Percentiles rank a stretch among this genome's conserved stretches.
Evolutionary conservation across 2,329 filamentous ascomycete genomes (phyloP).

Genomic region (Colletotrichum neosansevieriae): DNA sequence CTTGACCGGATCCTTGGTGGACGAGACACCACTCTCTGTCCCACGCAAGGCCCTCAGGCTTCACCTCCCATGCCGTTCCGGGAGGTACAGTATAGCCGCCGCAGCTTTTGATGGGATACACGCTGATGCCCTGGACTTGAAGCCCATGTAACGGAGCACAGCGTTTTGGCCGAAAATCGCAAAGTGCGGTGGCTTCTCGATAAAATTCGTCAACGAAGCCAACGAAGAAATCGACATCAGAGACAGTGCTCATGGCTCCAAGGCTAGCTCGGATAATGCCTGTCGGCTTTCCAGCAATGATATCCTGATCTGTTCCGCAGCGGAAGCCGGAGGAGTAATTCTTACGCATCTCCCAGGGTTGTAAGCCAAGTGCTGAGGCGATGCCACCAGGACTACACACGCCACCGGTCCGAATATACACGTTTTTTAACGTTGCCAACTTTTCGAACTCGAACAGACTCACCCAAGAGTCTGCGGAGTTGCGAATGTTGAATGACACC

Average conservation of each 20-base stretch:
- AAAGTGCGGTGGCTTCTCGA: conserved; percentile 43
- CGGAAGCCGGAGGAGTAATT: conserved; percentile 89
- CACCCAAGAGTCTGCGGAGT: conserved; percentile 77
- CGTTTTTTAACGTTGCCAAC: conserved; percentile 79
- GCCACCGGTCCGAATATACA: conserved; percentile 89
- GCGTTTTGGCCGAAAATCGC: conserved; percentile 7
- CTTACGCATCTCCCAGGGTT: conserved; percentile 83
- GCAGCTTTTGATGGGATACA: conserved; percentile 97
- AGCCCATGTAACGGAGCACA: conserved; percentile 9
- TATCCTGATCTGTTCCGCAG: conserved; percentile 85
- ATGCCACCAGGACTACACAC: conserved; percentile 94
- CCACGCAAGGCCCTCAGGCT: conserved; percentile 87
- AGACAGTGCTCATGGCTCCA: conserved; percentile 86
- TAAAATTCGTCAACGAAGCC: conserved; percentile 80
- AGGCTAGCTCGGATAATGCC: conserved; percentile 88
- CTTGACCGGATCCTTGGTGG: conserved; percentile 85
- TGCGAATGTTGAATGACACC: conserved; percentile 85
- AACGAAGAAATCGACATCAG: conserved; percentile 80
- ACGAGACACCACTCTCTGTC: conserved; percentile 97
- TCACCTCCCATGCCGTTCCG: conserved; percentile 78
- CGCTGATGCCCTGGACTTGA: conserved; percentile 71
- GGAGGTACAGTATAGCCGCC: conserved; percentile 79
- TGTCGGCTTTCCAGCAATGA: conserved; percentile 86
- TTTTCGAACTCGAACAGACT: conserved; percentile 90
- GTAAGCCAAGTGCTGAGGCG: conserved; percentile 77